Evolutionary conservation across 2,329 filamentous ascomycete species (phyloP), one percentile per base, ranked within the genome.

Genomic region (Tolypocladium paradoxum): DNA sequence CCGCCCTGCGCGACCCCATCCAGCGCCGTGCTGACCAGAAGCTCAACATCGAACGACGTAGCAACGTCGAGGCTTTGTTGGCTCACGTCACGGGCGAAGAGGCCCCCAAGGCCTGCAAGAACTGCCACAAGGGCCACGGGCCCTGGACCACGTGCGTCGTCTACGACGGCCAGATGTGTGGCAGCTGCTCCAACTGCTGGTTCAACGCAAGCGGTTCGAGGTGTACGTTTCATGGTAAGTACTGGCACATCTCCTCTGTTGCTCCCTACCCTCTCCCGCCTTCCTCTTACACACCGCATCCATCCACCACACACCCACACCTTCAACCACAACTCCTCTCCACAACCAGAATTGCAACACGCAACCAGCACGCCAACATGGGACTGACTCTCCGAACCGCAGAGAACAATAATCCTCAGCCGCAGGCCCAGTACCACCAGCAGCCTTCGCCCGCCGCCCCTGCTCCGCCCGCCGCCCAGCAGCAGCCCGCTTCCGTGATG

Each of bases 121-220:
- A 80, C 64, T 83, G 80, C 62, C 73, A 76, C 64, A 82, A 81
- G 61, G 78, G 78, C 4, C 77, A 82, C 55, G 80, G 80, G 0
- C 79, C 80, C 0, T 83, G 79, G 79, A 77, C 71, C 1, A 70
- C 71, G 18, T 83, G 80, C 57, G 72, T 83, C n/a, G 68, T 81
- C n/a, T 76, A 79, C 24, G 75, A 76, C 48, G 79, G 79, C 1
- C 76, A 81, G 61, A 78, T 83, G 76, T 82, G 77, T 54, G 79
- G 80, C 11, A 81, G 77, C 60, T 83, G 80, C 56, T 75, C 79
- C 54, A 83, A 83, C 61, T 83, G 80, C 62, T 83, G 80, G 79
- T 83, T 79, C 64, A 83, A 83, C 53, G 79, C 79, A 8, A 81
- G 78, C 50, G 79, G 79, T 11, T 74, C 77, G 11, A 68, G 79